Evolutionary conservation across 306 rosid genomes (phyloP).

Genomic region (Cicer judaicum): DNA sequence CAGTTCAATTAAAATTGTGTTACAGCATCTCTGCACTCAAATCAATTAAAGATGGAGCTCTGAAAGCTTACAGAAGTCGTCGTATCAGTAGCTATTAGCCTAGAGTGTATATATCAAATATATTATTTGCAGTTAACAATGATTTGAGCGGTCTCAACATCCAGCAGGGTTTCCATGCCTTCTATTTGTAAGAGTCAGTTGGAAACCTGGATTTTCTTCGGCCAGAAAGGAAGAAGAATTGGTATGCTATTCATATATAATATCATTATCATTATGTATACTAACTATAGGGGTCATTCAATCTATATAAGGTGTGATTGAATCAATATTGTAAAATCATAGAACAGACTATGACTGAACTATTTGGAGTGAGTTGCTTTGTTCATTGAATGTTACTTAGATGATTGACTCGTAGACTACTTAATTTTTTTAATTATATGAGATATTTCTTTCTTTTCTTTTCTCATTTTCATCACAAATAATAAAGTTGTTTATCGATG

Average conservation of each 20-base stretch:
- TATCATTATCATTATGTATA: constrained; percentile 47
- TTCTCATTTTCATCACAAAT: constrained; percentile 1
- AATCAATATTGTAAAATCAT: constrained; percentile 63
- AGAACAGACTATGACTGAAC: constrained; percentile 49
- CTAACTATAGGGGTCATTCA: constrained; percentile 60
- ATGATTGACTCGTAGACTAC: constrained; percentile 42
- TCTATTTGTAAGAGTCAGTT: constrained; percentile 60
- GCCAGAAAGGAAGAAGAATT: constrained; percentile 56
- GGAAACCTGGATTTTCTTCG: constrained; percentile 57
- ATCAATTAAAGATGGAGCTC: constrained; percentile 90
- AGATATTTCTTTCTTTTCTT: constrained; percentile 9
- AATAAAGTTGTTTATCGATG: not conserved
- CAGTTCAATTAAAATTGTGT: constrained; percentile 40
- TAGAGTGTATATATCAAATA: constrained; percentile 74
- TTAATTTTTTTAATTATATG: constrained; percentile 29
- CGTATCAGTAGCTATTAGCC: constrained; percentile 60
- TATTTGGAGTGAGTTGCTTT: constrained; percentile 46
- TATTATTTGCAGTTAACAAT: constrained; percentile 67
- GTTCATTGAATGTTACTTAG: constrained; percentile 46
- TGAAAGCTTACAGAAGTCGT: constrained; percentile 56
- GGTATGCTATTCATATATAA: constrained; percentile 56
- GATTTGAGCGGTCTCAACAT: constrained; percentile 55
- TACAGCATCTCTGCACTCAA: constrained; percentile 79
- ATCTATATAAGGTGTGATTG: constrained; percentile 60
- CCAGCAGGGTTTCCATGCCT: constrained; percentile 61